phyloP scores from a whole-genome alignment of 2,329 filamentous ascomycete genomes.

The Colletotrichum kahawae region DNA sequence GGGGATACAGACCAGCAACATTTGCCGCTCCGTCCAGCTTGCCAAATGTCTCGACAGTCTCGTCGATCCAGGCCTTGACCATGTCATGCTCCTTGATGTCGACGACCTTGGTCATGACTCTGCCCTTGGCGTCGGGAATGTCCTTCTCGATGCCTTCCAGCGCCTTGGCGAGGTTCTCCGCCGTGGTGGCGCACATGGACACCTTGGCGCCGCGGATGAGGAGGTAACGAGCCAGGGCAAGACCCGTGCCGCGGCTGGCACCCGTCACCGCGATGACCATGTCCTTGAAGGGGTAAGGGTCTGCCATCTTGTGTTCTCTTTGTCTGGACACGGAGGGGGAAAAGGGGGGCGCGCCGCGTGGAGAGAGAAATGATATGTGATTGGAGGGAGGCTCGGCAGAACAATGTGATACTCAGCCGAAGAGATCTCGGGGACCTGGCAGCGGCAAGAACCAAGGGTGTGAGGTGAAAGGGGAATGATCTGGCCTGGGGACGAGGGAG shows the following conservation, averaged over 20 bases:
- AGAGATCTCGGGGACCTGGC: not conserved
- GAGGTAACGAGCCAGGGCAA: slow-evolving; percentile 23
- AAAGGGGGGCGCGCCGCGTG: not conserved
- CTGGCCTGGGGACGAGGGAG: not conserved
- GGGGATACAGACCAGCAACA: slow-evolving; percentile 34
- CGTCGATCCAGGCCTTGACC: slow-evolving; percentile 37
- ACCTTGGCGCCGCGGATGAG: slow-evolving; percentile 34
- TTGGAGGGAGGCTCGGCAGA: not conserved
- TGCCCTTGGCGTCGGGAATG: slow-evolving; percentile 26
- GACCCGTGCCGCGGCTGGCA: slow-evolving; percentile 20
- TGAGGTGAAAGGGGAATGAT: not conserved
- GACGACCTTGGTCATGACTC: slow-evolving; percentile 28
- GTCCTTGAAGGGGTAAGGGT: slow-evolving; percentile 23
- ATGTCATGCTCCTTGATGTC: slow-evolving; percentile 35
- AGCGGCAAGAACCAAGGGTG: not conserved
- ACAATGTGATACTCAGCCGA: not conserved
- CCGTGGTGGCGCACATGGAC: slow-evolving; percentile 33
- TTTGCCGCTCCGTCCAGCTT: slow-evolving; percentile 40
- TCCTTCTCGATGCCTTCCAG: slow-evolving; percentile 26
- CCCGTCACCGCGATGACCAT: slow-evolving; percentile 26
- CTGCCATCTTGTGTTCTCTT: slow-evolving; percentile 22
- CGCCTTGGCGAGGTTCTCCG: slow-evolving; percentile 30
- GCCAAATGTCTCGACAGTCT: slow-evolving; percentile 36
- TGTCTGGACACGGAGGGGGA: not conserved
- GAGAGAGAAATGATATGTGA: not conserved